These are phyloP conservation scores for Fusarium redolens DNA, from an alignment of 2,329 filamentous ascomycete species.

Conservation along the genomic window DNA sequence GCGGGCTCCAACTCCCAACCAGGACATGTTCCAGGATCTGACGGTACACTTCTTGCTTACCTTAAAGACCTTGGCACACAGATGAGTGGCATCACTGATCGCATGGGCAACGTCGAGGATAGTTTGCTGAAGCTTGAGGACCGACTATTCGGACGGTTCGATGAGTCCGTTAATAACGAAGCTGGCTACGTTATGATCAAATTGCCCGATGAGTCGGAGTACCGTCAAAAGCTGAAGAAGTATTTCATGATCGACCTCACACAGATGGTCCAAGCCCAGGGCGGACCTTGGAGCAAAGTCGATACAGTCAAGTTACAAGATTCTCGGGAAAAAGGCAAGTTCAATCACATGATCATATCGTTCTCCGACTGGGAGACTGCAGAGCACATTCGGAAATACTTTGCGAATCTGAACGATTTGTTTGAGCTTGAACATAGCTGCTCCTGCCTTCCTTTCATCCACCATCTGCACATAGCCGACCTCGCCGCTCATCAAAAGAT, in stretches of 20 bases:
- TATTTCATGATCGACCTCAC: neutral
- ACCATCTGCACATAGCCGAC: neutral
- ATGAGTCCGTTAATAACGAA: neutral
- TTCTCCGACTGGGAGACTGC: neutral
- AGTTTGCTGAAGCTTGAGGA: neutral
- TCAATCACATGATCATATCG: neutral
- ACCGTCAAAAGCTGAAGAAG: neutral
- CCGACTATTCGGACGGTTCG: neutral
- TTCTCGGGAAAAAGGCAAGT: neutral
- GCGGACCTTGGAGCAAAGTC: neutral
- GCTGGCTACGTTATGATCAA: neutral
- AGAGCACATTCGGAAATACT: fast-evolving
- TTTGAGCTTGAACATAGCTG: neutral
- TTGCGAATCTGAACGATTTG: fast-evolving
- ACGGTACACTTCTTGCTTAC: too few species aligned
- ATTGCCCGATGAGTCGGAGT: neutral
- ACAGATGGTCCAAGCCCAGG: neutral
- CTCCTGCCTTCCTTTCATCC: neutral
- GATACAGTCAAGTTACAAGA: neutral
- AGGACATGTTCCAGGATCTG: too few species aligned
- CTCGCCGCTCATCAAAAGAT: neutral
- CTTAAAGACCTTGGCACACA: too few species aligned
- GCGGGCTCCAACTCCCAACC: too few species aligned
- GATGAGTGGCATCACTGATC: too few species aligned
- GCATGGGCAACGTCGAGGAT: too few species aligned